A percentile compares a stretch with the other conserved stretches of the same genome.
These are phyloP conservation scores for Pseudonitzschia delicatissima DNA, from an alignment of 108 stramenopile species.

Conservation along the genomic window DNA sequence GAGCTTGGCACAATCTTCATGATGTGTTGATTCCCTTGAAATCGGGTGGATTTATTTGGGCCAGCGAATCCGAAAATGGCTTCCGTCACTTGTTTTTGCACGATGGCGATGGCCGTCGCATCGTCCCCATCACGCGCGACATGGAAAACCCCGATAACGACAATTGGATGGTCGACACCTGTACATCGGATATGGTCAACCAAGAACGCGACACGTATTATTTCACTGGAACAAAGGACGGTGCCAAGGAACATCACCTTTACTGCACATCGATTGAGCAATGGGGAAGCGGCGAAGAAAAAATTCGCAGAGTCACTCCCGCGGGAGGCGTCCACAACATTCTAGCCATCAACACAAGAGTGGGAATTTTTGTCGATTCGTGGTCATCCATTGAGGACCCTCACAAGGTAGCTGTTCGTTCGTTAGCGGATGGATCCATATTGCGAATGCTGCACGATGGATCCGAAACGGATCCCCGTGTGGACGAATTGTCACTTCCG, in stretches of 20 bases:
- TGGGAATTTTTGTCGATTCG: background rate
- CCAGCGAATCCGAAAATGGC: conserved; percentile 50
- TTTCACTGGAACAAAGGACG: conserved; percentile 74
- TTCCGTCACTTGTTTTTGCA: conserved; percentile 84
- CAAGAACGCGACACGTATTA: conserved; percentile 62
- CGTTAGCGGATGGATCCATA: conserved; percentile 31
- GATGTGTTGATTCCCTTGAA: conserved; percentile 22
- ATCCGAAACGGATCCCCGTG: conserved; percentile 21
- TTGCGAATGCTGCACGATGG: conserved; percentile 36
- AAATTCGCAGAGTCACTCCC: conserved; percentile 1
- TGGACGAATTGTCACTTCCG: conserved; percentile 52
- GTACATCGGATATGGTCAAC: conserved; percentile 57
- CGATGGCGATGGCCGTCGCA: conserved; percentile 46
- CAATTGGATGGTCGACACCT: conserved; percentile 2
- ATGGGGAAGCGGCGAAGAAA: background rate
- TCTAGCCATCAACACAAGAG: background rate
- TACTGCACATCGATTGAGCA: conserved; percentile 62
- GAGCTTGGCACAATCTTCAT: conserved; percentile 65
- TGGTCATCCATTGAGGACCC: conserved; percentile 31
- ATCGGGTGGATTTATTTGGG: conserved; percentile 4
- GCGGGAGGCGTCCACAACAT: conserved; percentile 7
- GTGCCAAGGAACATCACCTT: conserved; percentile 77
- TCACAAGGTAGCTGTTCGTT: conserved; percentile 40
- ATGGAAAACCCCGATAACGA: conserved; percentile 39
- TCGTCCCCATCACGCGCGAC: conserved; percentile 58